These are phyloP conservation scores for Ananas comosus DNA, from an alignment of 176 grass and related monocot species.

Conservation along the genomic window DNA sequence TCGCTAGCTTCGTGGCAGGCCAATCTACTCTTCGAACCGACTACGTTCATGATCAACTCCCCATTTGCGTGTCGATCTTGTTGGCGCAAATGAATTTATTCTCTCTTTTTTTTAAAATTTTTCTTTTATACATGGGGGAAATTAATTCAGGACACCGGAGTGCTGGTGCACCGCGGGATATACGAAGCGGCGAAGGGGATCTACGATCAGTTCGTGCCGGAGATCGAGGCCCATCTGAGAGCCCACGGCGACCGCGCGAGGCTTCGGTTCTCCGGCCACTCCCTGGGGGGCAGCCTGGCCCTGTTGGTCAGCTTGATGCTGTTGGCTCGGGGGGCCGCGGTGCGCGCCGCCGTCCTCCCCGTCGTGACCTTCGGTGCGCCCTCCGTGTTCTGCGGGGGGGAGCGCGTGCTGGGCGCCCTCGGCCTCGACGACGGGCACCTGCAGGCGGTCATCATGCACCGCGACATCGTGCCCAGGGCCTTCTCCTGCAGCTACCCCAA, in stretches of 20 bases:
- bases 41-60: slow-evolving; percentile 24
- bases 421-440: slow-evolving; percentile 65
- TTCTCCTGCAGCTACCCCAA: slow-evolving; percentile 90
- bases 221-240: slow-evolving; percentile 42
- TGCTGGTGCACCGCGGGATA: slow-evolving; percentile 88
- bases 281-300: slow-evolving; percentile 88
- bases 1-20: slow-evolving; percentile 94
- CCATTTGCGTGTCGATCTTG: no score
- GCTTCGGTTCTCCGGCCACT: slow-evolving; percentile 88
- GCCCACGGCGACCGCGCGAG: slow-evolving; percentile 9
- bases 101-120: no score
- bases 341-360: slow-evolving; percentile 40
- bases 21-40: slow-evolving; percentile 96
- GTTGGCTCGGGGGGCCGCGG: slow-evolving; percentile 43
- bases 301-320: slow-evolving; percentile 83
- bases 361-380: slow-evolving; percentile 84
- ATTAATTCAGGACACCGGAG: slow-evolving; percentile 38
- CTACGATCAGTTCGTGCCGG: slow-evolving; percentile 73
- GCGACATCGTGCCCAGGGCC: slow-evolving; percentile 90
- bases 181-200: slow-evolving; percentile 98
- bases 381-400: slow-evolving; percentile 81
- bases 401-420: slow-evolving; percentile 49
- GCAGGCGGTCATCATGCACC: slow-evolving; percentile 73
- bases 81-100: neutral
- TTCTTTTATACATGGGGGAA: no score